Evolutionary conservation across 1,139 yeast genomes (phyloP), one percentile per base, ranked within the genome.

Genomic region (Candida tetrigidarum): DNA sequence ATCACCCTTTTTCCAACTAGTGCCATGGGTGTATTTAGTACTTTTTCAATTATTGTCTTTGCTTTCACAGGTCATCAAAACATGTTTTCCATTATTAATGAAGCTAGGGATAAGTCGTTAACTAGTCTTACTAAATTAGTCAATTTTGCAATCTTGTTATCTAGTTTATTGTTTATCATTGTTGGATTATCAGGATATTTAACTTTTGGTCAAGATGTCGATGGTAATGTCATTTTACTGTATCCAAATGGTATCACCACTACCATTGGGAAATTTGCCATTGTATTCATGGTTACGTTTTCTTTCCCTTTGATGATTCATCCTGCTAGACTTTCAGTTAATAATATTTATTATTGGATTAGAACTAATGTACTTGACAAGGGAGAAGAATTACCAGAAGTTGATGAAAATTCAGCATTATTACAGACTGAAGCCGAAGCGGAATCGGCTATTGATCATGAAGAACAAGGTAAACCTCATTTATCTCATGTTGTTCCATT

Each of bases 251-350:
- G 73, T 37, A 56, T 74, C 41, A 57, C 77, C 39, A 75, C 88
- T 4, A 76, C 80, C 9, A 57, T 89, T 41, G 98, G 96, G 9
- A 80, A 93, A 49, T 71, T 82, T 16, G 22, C 23, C 6, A 32
- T 93, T 49, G 95, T 88, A 1, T 70, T 87, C 35, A 83, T 93
- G 86, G 96, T 95, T 34, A 69, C 88, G 10, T 79, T 93, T 50
- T 87, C 96, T 6, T 93, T 86, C 69, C 99, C 99, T 15, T 74
- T 93, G 54, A 87, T 92, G 85, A 80, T 90, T 58, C 96, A 92
- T 62, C 99, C 99, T 1, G 88, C 96, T 39, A 74, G 99, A 46
- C 84, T 89, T 23, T 88, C 97, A 1, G 72, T 86, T 26, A 86
- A 89, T 62, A 90, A 92, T 63, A 80, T 92, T 52, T 66, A 78